Percentiles rank a stretch among this genome's conserved stretches.
Evolutionary conservation across 164 flowering plant species (phyloP).

Genomic region (Warburgia ugandensis): DNA sequence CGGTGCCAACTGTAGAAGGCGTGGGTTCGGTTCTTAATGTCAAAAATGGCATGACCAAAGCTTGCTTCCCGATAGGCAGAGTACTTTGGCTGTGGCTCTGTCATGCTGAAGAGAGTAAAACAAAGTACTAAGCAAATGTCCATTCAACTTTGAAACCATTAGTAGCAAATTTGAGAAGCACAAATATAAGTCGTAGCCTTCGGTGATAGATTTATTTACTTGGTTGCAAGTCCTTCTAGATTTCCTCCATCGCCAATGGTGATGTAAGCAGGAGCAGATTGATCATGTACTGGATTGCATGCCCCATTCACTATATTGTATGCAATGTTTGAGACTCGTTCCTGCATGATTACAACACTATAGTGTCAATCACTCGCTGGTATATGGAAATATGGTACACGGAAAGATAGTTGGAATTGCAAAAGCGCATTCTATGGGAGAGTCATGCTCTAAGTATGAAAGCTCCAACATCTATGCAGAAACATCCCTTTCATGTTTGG

Average conservation of each 20-base stretch:
- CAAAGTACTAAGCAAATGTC: too few species aligned
- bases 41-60: slow-evolving; percentile 44
- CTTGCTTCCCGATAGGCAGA: slow-evolving; percentile 54
- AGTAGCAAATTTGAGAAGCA: too few species aligned
- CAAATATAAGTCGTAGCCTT: too few species aligned
- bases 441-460: too few species aligned
- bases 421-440: too few species aligned
- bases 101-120: slow-evolving; percentile 36
- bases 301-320: slow-evolving; percentile 30
- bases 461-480: too few species aligned
- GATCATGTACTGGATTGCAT: slow-evolving; percentile 30
- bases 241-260: slow-evolving; percentile 56
- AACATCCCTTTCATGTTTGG: too few species aligned
- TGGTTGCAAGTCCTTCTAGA: slow-evolving; percentile 33
- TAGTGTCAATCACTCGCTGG: too few species aligned
- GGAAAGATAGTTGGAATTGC: too few species aligned
- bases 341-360: slow-evolving; percentile 13
- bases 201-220: too few species aligned
- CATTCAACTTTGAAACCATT: too few species aligned
- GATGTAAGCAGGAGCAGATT: slow-evolving; percentile 40
- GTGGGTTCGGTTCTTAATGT: slow-evolving; percentile 50
- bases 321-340: slow-evolving; percentile 37
- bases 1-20: slow-evolving; percentile 55
- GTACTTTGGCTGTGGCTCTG: slow-evolving; percentile 47
- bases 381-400: background rate